Percentiles rank a stretch among this genome's conserved stretches.
Evolutionary conservation across 2,329 filamentous ascomycete species (phyloP).

Genomic region (Aspergillus sp.): DNA sequence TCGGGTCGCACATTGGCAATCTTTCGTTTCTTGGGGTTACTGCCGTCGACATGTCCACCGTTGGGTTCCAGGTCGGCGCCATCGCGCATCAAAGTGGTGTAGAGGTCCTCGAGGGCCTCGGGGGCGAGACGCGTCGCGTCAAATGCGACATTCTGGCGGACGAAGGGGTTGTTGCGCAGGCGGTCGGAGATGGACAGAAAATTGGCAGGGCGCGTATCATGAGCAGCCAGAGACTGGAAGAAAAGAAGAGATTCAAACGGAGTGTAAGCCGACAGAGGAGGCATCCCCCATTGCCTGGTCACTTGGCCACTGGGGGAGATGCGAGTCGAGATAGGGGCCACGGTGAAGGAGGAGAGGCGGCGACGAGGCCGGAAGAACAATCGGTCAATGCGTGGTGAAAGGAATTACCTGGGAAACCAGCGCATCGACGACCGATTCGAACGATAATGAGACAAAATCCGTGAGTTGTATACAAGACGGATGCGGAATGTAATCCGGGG

Average conservation of each 20-base stretch:
- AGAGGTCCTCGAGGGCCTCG: conserved; percentile 76
- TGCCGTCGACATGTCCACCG: conserved; percentile 27
- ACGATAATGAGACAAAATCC: conserved; percentile 2
- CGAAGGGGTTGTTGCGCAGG: conserved; percentile 69
- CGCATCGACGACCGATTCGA: not conserved
- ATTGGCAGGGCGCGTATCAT: conserved; percentile 64
- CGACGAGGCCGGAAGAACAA: not conserved
- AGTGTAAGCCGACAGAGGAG: conserved; percentile 67
- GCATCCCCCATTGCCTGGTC: conserved; percentile 53
- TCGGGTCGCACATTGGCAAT: conserved; percentile 63
- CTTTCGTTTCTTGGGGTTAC: conserved; percentile 71
- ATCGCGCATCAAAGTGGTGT: conserved; percentile 72
- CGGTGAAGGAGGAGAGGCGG: conserved; percentile 25
- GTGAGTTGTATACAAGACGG: not conserved
- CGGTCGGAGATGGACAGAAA: conserved; percentile 73
- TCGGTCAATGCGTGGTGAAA: conserved; percentile 1
- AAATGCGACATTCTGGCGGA: conserved; percentile 69
- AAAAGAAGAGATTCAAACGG: conserved; percentile 82
- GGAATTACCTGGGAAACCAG: not conserved
- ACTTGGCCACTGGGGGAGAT: conserved; percentile 36
- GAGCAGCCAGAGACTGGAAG: conserved; percentile 72
- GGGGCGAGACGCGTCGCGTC: conserved; percentile 72
- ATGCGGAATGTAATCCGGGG: conserved; percentile 15
- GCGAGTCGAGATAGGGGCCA: conserved; percentile 36
- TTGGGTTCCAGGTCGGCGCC: conserved; percentile 55